Percentiles rank a stretch among this genome's conserved stretches.
phyloP scores from a whole-genome alignment of 2,329 filamentous ascomycete genomes.

The Neonectria coccinea region DNA sequence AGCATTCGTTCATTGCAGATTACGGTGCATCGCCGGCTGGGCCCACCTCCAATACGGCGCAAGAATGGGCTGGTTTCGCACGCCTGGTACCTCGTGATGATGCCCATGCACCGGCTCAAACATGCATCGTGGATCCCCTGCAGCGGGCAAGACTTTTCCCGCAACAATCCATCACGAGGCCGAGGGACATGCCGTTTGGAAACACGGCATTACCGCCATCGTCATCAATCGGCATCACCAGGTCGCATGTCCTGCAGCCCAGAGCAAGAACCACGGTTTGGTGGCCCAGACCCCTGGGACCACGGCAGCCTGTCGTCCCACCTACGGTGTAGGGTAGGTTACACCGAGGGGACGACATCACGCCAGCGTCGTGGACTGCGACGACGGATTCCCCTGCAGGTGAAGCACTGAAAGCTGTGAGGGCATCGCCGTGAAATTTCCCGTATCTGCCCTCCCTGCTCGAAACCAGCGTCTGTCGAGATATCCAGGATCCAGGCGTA shows the following conservation, averaged over 20 bases:
- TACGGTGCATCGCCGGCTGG: constrained; percentile 9
- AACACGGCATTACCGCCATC: constrained; percentile 2
- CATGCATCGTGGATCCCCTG: constrained; percentile 13
- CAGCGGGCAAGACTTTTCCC: constrained; percentile 10
- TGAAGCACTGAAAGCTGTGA: not conserved
- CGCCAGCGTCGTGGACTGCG: constrained; percentile 18
- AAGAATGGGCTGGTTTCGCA: constrained; percentile 27
- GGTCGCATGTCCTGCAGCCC: constrained; percentile 4
- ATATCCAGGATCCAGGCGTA: not conserved
- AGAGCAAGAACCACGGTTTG: not conserved
- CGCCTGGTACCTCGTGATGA: constrained; percentile 19
- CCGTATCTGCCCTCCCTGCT: not conserved
- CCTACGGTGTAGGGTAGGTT: constrained; percentile 19
- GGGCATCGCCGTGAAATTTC: constrained; percentile 10
- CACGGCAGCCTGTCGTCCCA: constrained; percentile 10
- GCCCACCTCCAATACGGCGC: constrained; percentile 15
- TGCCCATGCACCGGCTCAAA: constrained; percentile 9
- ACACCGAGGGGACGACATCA: constrained; percentile 12
- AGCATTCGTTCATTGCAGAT: constrained; percentile 9
- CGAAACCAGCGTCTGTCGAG: not conserved
- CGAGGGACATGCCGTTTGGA: constrained; percentile 1
- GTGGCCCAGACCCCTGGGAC: constrained; percentile 3
- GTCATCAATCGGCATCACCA: constrained; percentile 3
- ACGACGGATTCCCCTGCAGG: constrained; percentile 19
- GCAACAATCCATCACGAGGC: constrained; percentile 21